Conservation (phyloP, 164 flowering plant genomes). For the Vitis cinerea region DNA sequence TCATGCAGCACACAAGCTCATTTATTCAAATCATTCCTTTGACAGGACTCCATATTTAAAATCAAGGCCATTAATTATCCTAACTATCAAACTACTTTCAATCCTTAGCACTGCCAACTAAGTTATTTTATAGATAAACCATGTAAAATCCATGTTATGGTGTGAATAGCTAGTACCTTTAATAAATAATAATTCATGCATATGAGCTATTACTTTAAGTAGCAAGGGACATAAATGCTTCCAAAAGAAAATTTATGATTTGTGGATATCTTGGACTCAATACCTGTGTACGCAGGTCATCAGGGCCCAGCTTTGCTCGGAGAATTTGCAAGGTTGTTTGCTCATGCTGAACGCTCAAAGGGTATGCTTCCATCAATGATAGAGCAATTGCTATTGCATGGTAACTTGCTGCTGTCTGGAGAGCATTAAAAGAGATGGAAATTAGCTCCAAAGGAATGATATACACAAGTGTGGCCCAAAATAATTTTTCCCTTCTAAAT, state of each 20-base stretch:
- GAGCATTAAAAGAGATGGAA: constrained; percentile 15
- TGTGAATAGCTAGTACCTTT: too few relatives aligned
- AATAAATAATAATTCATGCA: too few relatives aligned
- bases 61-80: not conserved
- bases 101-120: not conserved
- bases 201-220: not conserved
- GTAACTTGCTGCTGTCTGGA: constrained; percentile 99
- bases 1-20: not conserved
- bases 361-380: constrained; percentile 99
- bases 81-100: too few relatives aligned
- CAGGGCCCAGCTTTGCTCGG: constrained; percentile 83
- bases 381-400: constrained; percentile 99
- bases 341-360: constrained; percentile 98
- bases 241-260: too few relatives aligned
- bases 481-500: too few relatives aligned
- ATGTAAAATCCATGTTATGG: too few relatives aligned
- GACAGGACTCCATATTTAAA: not conserved
- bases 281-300: constrained; percentile 84
- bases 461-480: too few relatives aligned
- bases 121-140: not conserved
- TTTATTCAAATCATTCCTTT: not conserved
- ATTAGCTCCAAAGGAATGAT: not conserved
- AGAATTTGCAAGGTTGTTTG: constrained; percentile 96
- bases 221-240: not conserved
- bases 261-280: not conserved